Conservation (phyloP, 345 rosid genomes). For the Hibiscus syriacus region DNA sequence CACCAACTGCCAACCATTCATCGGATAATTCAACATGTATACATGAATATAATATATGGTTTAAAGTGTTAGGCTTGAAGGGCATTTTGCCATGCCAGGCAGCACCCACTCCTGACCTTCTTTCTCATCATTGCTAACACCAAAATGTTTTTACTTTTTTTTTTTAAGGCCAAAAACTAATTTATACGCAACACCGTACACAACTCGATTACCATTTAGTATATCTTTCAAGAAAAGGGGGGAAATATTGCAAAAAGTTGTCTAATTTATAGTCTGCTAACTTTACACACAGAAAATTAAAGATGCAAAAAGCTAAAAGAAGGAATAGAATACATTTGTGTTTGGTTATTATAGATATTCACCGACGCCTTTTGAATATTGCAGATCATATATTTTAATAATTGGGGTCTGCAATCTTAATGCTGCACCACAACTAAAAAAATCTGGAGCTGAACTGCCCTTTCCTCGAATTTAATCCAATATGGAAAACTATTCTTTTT, state of each 20-base stretch:
- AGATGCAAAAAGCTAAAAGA: not conserved
- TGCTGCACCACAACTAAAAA: conserved; percentile 16
- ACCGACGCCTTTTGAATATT: conserved; percentile 5
- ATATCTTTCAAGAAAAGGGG: too few species aligned
- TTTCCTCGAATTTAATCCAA: conserved; percentile 17
- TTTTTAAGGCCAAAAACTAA: conserved; percentile 31
- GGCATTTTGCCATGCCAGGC: conserved; percentile 8
- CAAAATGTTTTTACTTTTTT: conserved; percentile 16
- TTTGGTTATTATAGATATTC: conserved; percentile 19
- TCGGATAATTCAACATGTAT: conserved; percentile 18
- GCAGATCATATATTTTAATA: not conserved
- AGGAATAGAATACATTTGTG: conserved; percentile 11
- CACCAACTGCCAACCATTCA: conserved; percentile 39
- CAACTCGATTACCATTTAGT: conserved; percentile 9
- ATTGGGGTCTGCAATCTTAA: not conserved
- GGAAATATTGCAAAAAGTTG: too few species aligned
- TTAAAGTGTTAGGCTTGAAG: not conserved
- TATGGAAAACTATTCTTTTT: too few species aligned
- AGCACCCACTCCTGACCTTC: conserved; percentile 44
- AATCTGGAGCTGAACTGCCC: not conserved
- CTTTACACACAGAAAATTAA: not conserved
- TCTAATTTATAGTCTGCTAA: not conserved
- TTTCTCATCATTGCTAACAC: conserved; percentile 67
- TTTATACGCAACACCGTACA: conserved; percentile 28
- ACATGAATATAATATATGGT: not conserved